These are phyloP conservation scores for Penium margaritaceum DNA, from an alignment of 139 green algal genomes.

Conservation along the genomic window DNA sequence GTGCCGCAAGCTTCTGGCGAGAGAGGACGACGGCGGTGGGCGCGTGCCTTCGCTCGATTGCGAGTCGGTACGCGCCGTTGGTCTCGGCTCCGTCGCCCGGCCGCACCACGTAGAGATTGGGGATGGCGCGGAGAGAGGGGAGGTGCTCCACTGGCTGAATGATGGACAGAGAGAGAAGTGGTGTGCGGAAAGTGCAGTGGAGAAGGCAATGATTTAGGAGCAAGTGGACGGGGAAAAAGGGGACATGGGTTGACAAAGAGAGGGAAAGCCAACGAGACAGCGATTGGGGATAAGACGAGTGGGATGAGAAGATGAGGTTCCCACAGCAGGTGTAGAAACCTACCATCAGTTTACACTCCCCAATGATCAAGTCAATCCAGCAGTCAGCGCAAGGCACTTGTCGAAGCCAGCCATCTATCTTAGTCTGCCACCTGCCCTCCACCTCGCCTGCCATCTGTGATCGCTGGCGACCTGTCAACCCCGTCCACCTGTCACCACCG, in stretches of 20 bases:
- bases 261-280: neutral
- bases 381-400: too few species aligned
- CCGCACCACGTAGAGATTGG: slow-evolving; percentile 90
- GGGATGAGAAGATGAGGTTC: too few species aligned
- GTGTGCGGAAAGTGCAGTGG: neutral
- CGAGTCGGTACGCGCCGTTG: slow-evolving; percentile 80
- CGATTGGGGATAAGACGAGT: too few species aligned
- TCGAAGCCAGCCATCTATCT: too few species aligned
- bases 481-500: too few species aligned
- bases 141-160: slow-evolving; percentile 93
- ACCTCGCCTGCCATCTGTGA: too few species aligned
- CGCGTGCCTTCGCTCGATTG: slow-evolving; percentile 51
- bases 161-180: slow-evolving; percentile 65
- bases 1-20: slow-evolving; percentile 84
- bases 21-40: slow-evolving; percentile 85
- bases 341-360: too few species aligned
- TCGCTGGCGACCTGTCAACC: too few species aligned
- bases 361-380: too few species aligned
- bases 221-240: neutral
- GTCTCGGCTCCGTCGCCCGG: slow-evolving; percentile 91
- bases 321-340: too few species aligned
- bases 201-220: slow-evolving; percentile 49
- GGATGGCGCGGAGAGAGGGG: slow-evolving; percentile 91
- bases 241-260: neutral
- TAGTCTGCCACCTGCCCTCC: too few species aligned